Evolutionary conservation across 176 grass and related monocot species (phyloP).

Genomic region (Dendrocalamus sinicus): DNA sequence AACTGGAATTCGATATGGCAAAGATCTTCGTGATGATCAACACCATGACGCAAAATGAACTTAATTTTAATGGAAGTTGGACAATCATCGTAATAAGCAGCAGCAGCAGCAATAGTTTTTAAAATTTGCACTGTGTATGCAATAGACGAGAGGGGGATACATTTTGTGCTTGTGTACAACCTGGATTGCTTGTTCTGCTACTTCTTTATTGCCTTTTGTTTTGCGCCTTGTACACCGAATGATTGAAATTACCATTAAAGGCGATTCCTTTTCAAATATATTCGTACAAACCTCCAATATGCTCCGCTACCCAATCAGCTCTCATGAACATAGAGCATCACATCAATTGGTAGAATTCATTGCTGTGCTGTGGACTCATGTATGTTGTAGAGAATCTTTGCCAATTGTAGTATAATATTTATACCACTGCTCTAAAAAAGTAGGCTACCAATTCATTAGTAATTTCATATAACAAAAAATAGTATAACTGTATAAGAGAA

Average conservation of each 20-base stretch:
- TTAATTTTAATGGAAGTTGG: background rate
- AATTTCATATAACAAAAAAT: background rate
- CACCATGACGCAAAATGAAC: background rate
- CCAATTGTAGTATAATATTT: background rate
- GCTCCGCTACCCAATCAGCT: background rate
- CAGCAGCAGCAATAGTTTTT: background rate
- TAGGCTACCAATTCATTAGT: background rate
- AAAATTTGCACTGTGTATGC: too few species aligned
- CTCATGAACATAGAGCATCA: background rate
- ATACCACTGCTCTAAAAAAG: background rate
- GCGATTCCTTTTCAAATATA: background rate
- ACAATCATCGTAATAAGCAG: background rate
- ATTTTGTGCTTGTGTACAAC: background rate
- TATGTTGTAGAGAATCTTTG: background rate
- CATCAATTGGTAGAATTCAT: background rate
- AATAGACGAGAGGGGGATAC: background rate
- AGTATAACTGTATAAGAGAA: background rate
- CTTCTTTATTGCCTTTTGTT: background rate
- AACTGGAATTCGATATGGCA: background rate
- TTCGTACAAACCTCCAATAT: background rate
- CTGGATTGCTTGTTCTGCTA: background rate
- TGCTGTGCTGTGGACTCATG: background rate
- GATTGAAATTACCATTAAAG: background rate
- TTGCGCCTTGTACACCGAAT: background rate
- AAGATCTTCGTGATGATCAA: background rate